A percentile compares a stretch with the other conserved stretches of the same genome.
These are phyloP conservation scores for Hericium rajendrae DNA, from an alignment of 768 basidiomycete genomes.

Conservation along the genomic window DNA sequence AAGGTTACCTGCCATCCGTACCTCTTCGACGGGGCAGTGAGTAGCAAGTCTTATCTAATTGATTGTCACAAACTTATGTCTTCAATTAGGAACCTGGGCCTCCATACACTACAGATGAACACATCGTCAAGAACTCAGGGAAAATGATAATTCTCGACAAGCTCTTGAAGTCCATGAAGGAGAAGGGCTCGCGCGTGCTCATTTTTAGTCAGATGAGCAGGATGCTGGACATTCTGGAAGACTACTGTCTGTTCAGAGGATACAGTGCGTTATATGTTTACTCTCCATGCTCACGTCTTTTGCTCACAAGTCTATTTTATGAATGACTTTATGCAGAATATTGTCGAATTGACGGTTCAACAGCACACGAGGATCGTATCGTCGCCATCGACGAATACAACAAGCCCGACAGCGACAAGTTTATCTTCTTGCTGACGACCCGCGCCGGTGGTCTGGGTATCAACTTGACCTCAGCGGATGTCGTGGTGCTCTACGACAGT, in stretches of 20 bases:
- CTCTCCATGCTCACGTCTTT: background rate
- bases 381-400: constrained; percentile 96
- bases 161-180: constrained; percentile 77
- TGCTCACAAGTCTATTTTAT: background rate
- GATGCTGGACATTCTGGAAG: constrained; percentile 95
- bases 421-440: constrained; percentile 93
- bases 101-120: constrained; percentile 96
- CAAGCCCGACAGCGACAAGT: constrained; percentile 87
- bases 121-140: constrained; percentile 86
- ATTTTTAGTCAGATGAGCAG: constrained; percentile 99
- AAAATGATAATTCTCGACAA: constrained; percentile 99
- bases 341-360: constrained; percentile 93
- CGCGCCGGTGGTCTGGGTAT: constrained; percentile 96
- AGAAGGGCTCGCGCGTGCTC: constrained; percentile 87
- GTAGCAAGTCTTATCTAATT: constrained; percentile 13
- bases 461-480: constrained; percentile 89
- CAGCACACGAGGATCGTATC: constrained; percentile 95
- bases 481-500: constrained; percentile 92
- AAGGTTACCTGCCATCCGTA: constrained; percentile 90
- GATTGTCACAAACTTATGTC: background rate
- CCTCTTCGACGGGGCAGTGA: constrained; percentile 84
- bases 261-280: constrained; percentile 52
- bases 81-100: constrained; percentile 83
- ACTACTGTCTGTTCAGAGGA: constrained; percentile 86
- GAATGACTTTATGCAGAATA: constrained; percentile 48